phyloP scores from a whole-genome alignment of 2,329 filamentous ascomycete species.

The Microdochium bolleyi region DNA sequence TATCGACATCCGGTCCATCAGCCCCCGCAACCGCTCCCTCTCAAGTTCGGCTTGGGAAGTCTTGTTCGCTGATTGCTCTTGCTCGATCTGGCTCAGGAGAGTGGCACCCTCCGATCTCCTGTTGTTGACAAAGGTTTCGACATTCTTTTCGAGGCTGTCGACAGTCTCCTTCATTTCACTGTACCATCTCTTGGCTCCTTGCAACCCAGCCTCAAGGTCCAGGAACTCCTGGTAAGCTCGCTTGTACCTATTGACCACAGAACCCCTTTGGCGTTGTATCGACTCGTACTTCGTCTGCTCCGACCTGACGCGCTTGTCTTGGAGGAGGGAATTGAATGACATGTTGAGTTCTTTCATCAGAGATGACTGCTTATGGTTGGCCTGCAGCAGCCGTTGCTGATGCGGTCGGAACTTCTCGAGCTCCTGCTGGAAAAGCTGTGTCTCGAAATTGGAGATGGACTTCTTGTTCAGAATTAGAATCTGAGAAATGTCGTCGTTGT shows the following conservation, averaged over 20 bases:
- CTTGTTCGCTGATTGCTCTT: slow-evolving; percentile 58
- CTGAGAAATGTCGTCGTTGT: slow-evolving; percentile 95
- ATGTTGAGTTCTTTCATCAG: slow-evolving; percentile 91
- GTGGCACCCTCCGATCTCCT: slow-evolving; percentile 84
- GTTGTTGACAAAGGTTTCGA: slow-evolving; percentile 95
- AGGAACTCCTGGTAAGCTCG: slow-evolving; percentile 88
- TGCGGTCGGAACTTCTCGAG: slow-evolving; percentile 96
- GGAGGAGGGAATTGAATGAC: slow-evolving; percentile 78
- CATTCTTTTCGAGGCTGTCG: slow-evolving; percentile 87
- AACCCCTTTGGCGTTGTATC: slow-evolving; percentile 73
- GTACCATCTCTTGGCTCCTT: slow-evolving; percentile 89
- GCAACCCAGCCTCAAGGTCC: slow-evolving; percentile 77
- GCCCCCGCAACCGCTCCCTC: slow-evolving; percentile 71
- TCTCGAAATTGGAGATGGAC: slow-evolving; percentile 84
- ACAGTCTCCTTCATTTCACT: slow-evolving; percentile 93
- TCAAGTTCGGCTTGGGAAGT: slow-evolving; percentile 66
- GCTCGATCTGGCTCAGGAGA: slow-evolving; percentile 80
- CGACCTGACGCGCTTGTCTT: slow-evolving; percentile 86
- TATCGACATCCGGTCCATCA: slow-evolving; percentile 96
- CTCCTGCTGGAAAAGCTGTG: slow-evolving; percentile 87
- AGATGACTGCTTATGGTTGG: slow-evolving; percentile 89
- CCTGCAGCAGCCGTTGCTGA: slow-evolving; percentile 83
- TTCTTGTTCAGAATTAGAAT: slow-evolving; percentile 98
- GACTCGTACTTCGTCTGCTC: slow-evolving; percentile 94
- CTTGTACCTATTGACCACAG: slow-evolving; percentile 81